Evolutionary conservation across 495 filamentous ascomycete species (phyloP).

Genomic region (Chaetomium fimeti): DNA sequence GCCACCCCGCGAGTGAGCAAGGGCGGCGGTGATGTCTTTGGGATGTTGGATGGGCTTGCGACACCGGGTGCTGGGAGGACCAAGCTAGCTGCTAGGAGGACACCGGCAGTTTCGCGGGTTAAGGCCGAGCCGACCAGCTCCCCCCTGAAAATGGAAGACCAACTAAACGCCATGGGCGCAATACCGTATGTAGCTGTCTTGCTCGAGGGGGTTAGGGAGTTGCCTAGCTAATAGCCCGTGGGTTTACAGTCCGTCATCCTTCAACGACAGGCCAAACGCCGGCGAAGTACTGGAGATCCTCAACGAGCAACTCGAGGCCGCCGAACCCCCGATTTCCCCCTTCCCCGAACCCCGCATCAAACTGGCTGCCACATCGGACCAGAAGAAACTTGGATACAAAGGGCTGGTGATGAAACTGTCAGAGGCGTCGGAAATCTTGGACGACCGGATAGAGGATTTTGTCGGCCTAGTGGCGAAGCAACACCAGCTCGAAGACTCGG

Average conservation of each 20-base stretch:
- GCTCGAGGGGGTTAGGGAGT: no score
- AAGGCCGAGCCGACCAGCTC: conserved; percentile 48
- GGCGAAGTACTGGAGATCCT: conserved; percentile 79
- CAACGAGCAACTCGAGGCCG: conserved; percentile 67
- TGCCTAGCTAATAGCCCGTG: conserved; percentile 1
- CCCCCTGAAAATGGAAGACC: conserved; percentile 46
- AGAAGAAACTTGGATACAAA: conserved; percentile 87
- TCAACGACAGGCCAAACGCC: conserved; percentile 69
- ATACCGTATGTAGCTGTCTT: conserved; percentile 34
- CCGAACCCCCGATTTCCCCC: conserved; percentile 71
- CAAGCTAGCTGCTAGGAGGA: conserved; percentile 59
- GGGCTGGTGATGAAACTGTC: conserved; percentile 91
- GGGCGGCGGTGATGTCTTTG: conserved; percentile 67
- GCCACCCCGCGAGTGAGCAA: conserved; percentile 63
- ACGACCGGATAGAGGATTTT: conserved; percentile 94
- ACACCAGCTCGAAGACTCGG: conserved; percentile 72
- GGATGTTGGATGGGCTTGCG: conserved; percentile 79
- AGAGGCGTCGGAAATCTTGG: conserved; percentile 85
- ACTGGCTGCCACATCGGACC: conserved; percentile 76
- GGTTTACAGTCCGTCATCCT: conserved; percentile 51
- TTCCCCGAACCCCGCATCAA: conserved; percentile 74
- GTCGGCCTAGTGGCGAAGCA: conserved; percentile 65
- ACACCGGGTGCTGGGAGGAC: conserved; percentile 58
- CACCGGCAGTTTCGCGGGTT: conserved; percentile 46
- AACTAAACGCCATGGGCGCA: conserved; percentile 41